These are phyloP conservation scores for Hymenoscyphus occultus DNA, from an alignment of 2,329 filamentous ascomycete species.

Conservation along the genomic window DNA sequence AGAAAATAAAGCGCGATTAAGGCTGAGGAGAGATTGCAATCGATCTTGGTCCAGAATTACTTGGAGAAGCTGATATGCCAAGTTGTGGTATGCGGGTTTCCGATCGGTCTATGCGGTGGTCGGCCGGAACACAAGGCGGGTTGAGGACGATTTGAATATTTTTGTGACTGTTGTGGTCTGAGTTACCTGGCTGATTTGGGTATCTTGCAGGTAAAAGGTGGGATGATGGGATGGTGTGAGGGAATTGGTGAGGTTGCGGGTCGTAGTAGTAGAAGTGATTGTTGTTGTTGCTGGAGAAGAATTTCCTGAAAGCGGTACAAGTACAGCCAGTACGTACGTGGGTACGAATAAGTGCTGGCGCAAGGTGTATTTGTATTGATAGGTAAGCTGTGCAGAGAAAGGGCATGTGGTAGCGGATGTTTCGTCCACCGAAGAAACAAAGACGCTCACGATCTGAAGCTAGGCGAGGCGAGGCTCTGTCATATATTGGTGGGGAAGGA, in stretches of 20 bases:
- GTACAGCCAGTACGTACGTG: not conserved
- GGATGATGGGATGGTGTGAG: not conserved
- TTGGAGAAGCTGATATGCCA: not conserved
- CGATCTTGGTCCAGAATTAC: not conserved
- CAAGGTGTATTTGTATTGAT: not conserved
- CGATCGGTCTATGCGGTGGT: slow-evolving; percentile 2
- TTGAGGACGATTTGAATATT: slow-evolving; percentile 1
- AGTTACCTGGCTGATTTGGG: not conserved
- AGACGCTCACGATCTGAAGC: not conserved
- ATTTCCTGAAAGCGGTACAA: not conserved
- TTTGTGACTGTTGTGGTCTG: not conserved
- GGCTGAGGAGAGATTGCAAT: not conserved
- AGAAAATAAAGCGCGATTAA: not conserved
- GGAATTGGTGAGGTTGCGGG: not conserved
- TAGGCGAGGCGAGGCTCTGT: not conserved
- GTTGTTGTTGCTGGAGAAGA: not conserved
- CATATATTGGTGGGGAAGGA: not conserved
- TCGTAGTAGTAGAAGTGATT: not conserved
- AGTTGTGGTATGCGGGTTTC: slow-evolving; percentile 3
- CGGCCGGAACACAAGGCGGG: not conserved
- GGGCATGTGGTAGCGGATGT: slow-evolving; percentile 1
- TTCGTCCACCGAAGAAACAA: not conserved
- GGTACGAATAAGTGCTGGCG: not conserved
- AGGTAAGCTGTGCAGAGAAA: not conserved
- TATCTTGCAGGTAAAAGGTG: not conserved